Evolutionary conservation across 192 early-diverging fungal species (phyloP), one percentile per base, ranked within the genome.

Genomic region (Funneliformis mosseae): DNA sequence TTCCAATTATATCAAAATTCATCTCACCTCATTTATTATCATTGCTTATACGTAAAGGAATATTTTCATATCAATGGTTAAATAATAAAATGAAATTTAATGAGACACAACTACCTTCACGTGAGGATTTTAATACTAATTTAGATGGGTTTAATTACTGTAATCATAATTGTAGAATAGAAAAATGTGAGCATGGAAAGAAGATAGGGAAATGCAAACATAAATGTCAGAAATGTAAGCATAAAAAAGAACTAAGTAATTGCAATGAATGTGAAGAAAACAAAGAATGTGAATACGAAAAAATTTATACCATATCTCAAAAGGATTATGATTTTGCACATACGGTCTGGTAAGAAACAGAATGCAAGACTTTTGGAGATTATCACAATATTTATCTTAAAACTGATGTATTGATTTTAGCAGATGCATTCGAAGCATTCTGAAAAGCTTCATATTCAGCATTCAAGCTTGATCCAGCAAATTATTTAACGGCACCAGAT

Each of bases 391-490:
- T 73, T 5, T 73, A 73, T 48, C 71, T 73, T 5, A 73, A 73
- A 46, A 46, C 71, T 0, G 43, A 73, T 73, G 71, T 73, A 1
- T 5, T 73, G 1, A 73, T 73, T 3, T 73, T 73, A 73, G 43
- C 71, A 73, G 71, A 73, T 10, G 41, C 71, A 73, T 73, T 73
- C 43, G 43, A 73, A 5, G 71, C 71, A 73, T 73, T 73, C 39
- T 41, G 43, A 7, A 73, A 73, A 73, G 71, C 71, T 18, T 73
- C 71, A 41, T 73, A 73, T 73, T 73, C 71, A 73, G 71, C 41
- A 73, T 73, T 73, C 71, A 73, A 73, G 38, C 41, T 73, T 2
- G 71, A 73, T 48, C 71, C 71, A 74, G 71, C 71, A 74, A 74
- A 74, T 74, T 74, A 74, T 74, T 74, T 74, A 74, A 74, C 71